A percentile compares a stretch with the other conserved stretches of the same genome.
phyloP scores from a whole-genome alignment of 23 red algal genomes.

The Gracilaria gracilis region DNA sequence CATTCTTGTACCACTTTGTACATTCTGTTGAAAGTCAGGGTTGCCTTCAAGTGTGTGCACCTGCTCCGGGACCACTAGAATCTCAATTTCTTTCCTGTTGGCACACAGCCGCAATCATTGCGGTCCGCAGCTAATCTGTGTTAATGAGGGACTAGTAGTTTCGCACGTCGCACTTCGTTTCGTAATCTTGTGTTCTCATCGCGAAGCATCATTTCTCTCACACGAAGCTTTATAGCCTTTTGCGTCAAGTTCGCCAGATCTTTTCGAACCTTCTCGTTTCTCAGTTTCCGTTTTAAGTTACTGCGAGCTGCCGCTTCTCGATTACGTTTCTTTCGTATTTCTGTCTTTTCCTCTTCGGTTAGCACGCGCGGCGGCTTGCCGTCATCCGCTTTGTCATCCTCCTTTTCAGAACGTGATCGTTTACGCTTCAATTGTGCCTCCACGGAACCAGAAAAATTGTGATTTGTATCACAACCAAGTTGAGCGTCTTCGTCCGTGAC shows the following conservation, averaged over 20 bases:
- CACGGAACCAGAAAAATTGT: not conserved
- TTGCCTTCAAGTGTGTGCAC: not conserved
- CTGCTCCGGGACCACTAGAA: not conserved
- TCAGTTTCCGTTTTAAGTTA: constrained; percentile 66
- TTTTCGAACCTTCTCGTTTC: constrained; percentile 65
- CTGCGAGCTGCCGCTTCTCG: constrained; percentile 66
- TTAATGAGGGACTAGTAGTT: constrained; percentile 5
- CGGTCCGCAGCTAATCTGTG: not conserved
- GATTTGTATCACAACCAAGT: not conserved
- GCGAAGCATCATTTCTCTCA: constrained; percentile 71
- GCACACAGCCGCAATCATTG: not conserved
- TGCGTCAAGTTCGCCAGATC: constrained; percentile 61
- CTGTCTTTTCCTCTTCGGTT: constrained; percentile 57
- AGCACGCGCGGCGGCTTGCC: constrained; percentile 1
- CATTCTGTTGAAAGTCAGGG: not conserved
- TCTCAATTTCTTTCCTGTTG: not conserved
- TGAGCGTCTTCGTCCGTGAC: constrained; percentile 6
- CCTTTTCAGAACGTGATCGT: not conserved
- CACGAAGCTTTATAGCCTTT: constrained; percentile 44
- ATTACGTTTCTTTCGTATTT: constrained; percentile 73
- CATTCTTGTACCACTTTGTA: not conserved
- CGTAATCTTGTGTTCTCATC: constrained; percentile 69
- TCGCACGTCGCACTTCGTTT: constrained; percentile 39
- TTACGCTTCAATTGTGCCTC: not conserved
- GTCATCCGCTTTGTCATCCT: not conserved